Percentiles rank a stretch among this genome's conserved stretches.
These are phyloP conservation scores for Plectosphaerella sp. DNA, from an alignment of 2,329 filamentous ascomycete species.

Conservation along the genomic window DNA sequence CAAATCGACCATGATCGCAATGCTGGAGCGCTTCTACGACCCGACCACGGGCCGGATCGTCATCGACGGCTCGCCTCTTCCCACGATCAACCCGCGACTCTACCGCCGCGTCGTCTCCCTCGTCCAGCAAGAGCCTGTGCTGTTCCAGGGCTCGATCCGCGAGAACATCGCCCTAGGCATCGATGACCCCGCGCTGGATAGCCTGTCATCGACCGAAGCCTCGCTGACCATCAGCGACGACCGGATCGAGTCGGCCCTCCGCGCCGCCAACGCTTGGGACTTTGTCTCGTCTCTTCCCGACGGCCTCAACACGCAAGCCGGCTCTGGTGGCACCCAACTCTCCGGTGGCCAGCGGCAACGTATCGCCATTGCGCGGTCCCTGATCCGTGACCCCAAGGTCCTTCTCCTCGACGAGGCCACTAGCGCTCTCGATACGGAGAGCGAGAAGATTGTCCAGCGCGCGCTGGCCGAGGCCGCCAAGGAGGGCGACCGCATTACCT, in stretches of 20 bases:
- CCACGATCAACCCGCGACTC: constrained; percentile 38
- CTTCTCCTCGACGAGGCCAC: constrained; percentile 74
- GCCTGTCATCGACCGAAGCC: constrained; percentile 9
- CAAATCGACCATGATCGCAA: constrained; percentile 57
- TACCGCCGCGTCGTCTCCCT: constrained; percentile 49
- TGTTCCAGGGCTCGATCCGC: constrained; percentile 42
- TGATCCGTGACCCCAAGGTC: constrained; percentile 62
- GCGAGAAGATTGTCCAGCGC: constrained; percentile 60
- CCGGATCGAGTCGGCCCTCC: constrained; percentile 37
- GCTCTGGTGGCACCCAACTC: constrained; percentile 62
- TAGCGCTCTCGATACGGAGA: constrained; percentile 57
- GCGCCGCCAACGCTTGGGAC: constrained; percentile 43
- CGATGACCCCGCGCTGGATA: constrained; percentile 19
- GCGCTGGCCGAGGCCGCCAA: constrained; percentile 42
- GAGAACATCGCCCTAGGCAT: constrained; percentile 40
- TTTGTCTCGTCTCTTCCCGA: constrained; percentile 32
- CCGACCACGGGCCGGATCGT: constrained; percentile 38
- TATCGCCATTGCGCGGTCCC: constrained; percentile 67
- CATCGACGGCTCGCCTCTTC: constrained; percentile 37
- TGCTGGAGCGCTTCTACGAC: constrained; percentile 42
- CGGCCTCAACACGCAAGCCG: constrained; percentile 59
- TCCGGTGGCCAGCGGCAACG: constrained; percentile 71
- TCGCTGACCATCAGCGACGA: constrained; percentile 20
- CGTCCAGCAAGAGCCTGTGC: constrained; percentile 53
- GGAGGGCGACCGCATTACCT: constrained; percentile 41